Conservation (phyloP, 176 grass and related monocot species). For the Juncus inflexus region DNA sequence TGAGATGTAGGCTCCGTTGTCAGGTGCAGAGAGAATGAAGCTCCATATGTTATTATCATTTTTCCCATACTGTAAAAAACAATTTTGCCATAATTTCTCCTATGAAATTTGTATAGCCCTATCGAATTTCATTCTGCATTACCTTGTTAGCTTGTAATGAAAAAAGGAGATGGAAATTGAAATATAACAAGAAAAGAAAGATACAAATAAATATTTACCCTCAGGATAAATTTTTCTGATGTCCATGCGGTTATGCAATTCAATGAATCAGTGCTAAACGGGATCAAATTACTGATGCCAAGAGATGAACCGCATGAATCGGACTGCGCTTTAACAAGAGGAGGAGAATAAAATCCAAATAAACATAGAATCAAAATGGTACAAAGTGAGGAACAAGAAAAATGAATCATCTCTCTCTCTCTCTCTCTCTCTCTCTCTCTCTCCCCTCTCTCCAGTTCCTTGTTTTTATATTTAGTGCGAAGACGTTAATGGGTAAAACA, state of each 20-base stretch:
- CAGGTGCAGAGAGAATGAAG: constrained; percentile 67
- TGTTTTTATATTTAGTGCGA: no score
- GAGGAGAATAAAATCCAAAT: constrained; percentile 9
- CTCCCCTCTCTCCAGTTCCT: neutral
- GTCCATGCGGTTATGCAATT: constrained; percentile 53
- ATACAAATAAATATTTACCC: constrained; percentile 19
- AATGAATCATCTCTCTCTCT: constrained; percentile 10
- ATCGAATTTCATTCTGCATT: neutral
- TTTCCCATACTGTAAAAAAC: constrained; percentile 36
- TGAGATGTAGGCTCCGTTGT: constrained; percentile 46
- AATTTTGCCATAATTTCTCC: neutral
- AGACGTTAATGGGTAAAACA: no score
- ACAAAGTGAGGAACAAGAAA: neutral
- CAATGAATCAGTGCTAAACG: constrained; percentile 52
- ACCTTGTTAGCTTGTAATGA: neutral
- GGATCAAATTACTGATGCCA: constrained; percentile 38
- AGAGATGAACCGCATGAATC: constrained; percentile 46
- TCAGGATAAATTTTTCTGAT: constrained; percentile 47
- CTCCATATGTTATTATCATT: constrained; percentile 42
- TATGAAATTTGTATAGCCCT: neutral
- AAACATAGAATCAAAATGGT: constrained; percentile 14
- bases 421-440: constrained; percentile 6
- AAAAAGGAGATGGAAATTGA: neutral
- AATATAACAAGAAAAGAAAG: constrained; percentile 8
- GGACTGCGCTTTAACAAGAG: constrained; percentile 3